Evolutionary conservation across 306 rosid genomes (phyloP), one percentile per base, ranked within the genome.

Genomic region (Sophora flavescens): DNA sequence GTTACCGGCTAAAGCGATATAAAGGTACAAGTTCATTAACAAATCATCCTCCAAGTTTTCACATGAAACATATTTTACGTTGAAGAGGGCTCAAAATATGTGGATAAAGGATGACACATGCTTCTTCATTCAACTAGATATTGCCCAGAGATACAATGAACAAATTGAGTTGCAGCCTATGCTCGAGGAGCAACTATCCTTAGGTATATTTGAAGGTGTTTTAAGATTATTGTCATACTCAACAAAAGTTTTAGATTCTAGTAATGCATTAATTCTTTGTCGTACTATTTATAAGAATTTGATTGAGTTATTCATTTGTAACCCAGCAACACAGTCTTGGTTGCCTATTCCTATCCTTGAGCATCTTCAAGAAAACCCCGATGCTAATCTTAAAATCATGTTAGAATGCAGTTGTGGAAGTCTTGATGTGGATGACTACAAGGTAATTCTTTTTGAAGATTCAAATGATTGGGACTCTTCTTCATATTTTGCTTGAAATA

Each of bases 211-310:
- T 22, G 0, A 4, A 3, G 6, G 14, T 3, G 26, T 56, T 33
- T 4, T 18, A 2, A 4, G n/a, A 2, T 48, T 61, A 9, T 10
- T 60, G 0, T 26, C 50, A 18, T 7, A 38, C 0, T 36, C 28
- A 3, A 2, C 7, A 0, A 38, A 45, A 48, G 47, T 78, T 0
- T 1, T 78, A 12, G 22, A 57, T 61, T 70, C 77, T 0, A 78
- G 72, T 4, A 70, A 78, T 28, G 77, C 72, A 0, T 26, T 70
- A 9, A 11, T 78, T 50, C 48, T 78, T 50, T 56, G 63, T 36
- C 10, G 41, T 8, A 50, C 4, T 0, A 13, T 12, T 17, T 38
- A 3, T 0, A 8, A 22, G 7, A 2, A 33, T 2, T 6, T 15
- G 2, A 0, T 0, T 1, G 28, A 78, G 2, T 69, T 69, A 0